Conservation (phyloP, 2,329 filamentous ascomycete species). For the Stemphylium lycopersici region DNA sequence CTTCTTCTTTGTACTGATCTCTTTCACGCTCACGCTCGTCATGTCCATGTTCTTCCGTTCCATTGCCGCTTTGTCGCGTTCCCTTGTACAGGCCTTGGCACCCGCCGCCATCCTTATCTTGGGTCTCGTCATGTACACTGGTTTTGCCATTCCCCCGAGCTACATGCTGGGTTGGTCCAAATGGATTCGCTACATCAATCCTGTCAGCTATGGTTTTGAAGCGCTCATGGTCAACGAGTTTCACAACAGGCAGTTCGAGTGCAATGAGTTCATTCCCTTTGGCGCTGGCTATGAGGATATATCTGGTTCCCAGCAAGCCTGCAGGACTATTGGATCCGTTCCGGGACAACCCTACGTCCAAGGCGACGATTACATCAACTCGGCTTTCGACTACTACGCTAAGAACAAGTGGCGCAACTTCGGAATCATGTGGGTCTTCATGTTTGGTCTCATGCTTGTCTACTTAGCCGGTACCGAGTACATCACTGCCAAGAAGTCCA, state of each 20-base stretch:
- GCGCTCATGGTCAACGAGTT: constrained; percentile 86
- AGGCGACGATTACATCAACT: constrained; percentile 48
- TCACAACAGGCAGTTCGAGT: constrained; percentile 64
- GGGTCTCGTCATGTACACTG: constrained; percentile 70
- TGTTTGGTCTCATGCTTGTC: constrained; percentile 50
- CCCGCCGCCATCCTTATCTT: constrained; percentile 66
- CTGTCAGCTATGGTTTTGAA: constrained; percentile 81
- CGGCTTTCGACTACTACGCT: constrained; percentile 42
- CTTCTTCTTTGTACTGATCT: constrained; percentile 84
- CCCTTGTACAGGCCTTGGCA: constrained; percentile 64
- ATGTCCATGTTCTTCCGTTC: constrained; percentile 90
- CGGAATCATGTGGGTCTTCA: constrained; percentile 55
- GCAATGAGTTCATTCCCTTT: constrained; percentile 52
- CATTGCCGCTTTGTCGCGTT: constrained; percentile 77
- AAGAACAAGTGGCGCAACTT: constrained; percentile 57
- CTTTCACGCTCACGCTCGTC: constrained; percentile 72
- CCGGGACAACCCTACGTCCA: constrained; percentile 48
- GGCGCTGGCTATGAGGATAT: constrained; percentile 49
- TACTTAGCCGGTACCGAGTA: constrained; percentile 55
- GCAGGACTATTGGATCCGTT: constrained; percentile 51
- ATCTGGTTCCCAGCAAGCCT: constrained; percentile 43
- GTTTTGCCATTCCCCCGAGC: constrained; percentile 62
- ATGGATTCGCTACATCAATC: constrained; percentile 84
- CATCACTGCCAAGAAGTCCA: constrained; percentile 58
- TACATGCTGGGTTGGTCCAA: constrained; percentile 81